A percentile compares a stretch with the other conserved stretches of the same genome.
Conservation (phyloP, 176 grass and related monocot species). For the Carex parvula region DNA sequence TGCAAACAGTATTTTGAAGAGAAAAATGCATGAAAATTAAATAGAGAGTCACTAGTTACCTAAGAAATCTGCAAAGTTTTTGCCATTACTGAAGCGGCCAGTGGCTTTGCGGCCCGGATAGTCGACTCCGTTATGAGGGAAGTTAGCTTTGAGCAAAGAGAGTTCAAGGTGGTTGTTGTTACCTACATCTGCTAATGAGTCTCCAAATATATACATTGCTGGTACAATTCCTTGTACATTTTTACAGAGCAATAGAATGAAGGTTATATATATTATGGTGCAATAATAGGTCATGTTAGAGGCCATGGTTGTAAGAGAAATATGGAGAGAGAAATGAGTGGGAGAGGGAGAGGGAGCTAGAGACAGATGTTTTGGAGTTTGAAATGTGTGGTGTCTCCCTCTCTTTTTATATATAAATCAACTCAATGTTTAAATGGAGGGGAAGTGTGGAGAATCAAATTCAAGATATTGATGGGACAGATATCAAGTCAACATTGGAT, state of each 20-base stretch:
- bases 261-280: neutral
- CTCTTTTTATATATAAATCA: neutral
- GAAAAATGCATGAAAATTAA: neutral
- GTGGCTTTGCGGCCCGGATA: conserved; percentile 56
- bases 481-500: neutral
- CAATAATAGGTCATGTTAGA: neutral
- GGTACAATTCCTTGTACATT: conserved; percentile 29
- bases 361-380: neutral
- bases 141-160: conserved; percentile 71
- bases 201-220: conserved; percentile 76
- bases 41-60: conserved; percentile 23
- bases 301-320: neutral
- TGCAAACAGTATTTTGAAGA: neutral
- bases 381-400: neutral
- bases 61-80: conserved; percentile 73
- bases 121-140: conserved; percentile 83
- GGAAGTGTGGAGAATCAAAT: neutral
- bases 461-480: neutral
- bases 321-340: neutral
- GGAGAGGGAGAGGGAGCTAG: neutral
- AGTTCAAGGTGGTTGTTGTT: conserved; percentile 72
- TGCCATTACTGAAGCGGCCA: conserved; percentile 88
- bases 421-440: neutral
- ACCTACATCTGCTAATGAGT: conserved; percentile 83
- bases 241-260: neutral